Evolutionary conservation across 2,329 filamentous ascomycete species (phyloP), one percentile per base, ranked within the genome.

Genomic region (Trichoderma harzianum): DNA sequence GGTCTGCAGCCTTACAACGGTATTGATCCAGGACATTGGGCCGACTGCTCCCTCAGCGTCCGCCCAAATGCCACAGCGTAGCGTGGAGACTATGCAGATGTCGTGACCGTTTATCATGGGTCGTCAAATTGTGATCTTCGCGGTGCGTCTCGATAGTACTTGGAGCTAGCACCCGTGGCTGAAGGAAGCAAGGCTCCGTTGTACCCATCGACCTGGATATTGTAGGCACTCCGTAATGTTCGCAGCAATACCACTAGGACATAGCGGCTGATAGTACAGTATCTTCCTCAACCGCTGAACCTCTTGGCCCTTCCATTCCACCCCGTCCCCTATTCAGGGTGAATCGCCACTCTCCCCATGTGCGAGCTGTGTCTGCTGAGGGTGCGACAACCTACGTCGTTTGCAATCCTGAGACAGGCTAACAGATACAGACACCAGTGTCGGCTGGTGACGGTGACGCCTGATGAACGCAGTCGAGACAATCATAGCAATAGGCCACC

Each of bases 81-180:
- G 43, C 34, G 60, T 47, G 60, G 36, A 63, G 60, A n/a, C 11
- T 57, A 14, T 39, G 58, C 60, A 43, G 30, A 62, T 18, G 34
- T 43, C 60, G 60, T 43, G 11, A 12, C 10, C 16, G 34, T 34
- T 43, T 26, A 18, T 58, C 55, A 32, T 58, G 34, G 64, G 64
- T 36, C 18, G 11, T 43, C 53, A 67, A 67, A 67, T 67, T 67
- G 64, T 14, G 64, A 67, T 67, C 64, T 57, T 67, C 64, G 51
- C 7, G 12, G 64, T 67, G 32, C 32, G 32, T 67, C 64, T 43
- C 51, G 51, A 58, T 43, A 64, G 39, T 43, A n/a, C 36, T 39
- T 67, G 64, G 26, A 14, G 18, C 60, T 43, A 63, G 60, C 24
- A 43, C n/a, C 47, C 47, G 21, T 12, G 47, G 47, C 11, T 53